Conservation (phyloP, 495 filamentous ascomycete genomes). For the Cladorrhinum samala region DNA sequence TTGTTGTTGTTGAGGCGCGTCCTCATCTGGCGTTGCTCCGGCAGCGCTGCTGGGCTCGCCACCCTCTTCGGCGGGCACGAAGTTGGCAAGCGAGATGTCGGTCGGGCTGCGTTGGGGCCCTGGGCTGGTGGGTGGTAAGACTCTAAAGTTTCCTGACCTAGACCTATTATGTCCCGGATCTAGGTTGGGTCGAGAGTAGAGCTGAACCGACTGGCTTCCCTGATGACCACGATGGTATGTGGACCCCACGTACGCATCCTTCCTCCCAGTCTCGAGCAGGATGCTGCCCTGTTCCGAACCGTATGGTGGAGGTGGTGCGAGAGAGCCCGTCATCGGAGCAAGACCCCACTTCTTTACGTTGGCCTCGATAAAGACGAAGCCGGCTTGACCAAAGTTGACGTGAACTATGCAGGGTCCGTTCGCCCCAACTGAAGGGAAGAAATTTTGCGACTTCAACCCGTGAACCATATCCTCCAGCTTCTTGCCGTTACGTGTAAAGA, state of each 20-base stretch:
- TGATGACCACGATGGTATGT: constrained; percentile 49
- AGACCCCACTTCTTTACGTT: constrained; percentile 99
- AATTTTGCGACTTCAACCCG: constrained; percentile 86
- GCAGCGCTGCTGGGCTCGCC: constrained; percentile 66
- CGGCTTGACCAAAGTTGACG: constrained; percentile 96
- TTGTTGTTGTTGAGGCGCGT: constrained; percentile 31
- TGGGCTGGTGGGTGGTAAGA: constrained; percentile 71
- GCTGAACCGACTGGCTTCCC: constrained; percentile 41
- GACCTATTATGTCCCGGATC: constrained; percentile 47
- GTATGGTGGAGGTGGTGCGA: constrained; percentile 93
- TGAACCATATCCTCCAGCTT: constrained; percentile 93
- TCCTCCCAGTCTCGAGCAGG: constrained; percentile 73
- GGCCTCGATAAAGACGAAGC: constrained; percentile 97
- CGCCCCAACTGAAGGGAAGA: constrained; percentile 92
- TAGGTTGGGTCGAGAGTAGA: constrained; percentile 28
- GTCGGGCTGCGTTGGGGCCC: constrained; percentile 89
- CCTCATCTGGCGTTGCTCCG: constrained; percentile 26
- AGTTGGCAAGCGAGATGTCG: constrained; percentile 83
- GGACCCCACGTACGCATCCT: constrained; percentile 52
- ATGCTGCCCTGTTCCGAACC: constrained; percentile 95
- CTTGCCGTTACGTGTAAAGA: constrained; percentile 98
- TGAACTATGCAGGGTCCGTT: constrained; percentile 89
- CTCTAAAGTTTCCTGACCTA: constrained; percentile 55
- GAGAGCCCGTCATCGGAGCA: constrained; percentile 89
- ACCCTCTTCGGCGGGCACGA: constrained; percentile 64